Conservation (phyloP, 441 rosid genomes). For the Adansonia madagascariensis region DNA sequence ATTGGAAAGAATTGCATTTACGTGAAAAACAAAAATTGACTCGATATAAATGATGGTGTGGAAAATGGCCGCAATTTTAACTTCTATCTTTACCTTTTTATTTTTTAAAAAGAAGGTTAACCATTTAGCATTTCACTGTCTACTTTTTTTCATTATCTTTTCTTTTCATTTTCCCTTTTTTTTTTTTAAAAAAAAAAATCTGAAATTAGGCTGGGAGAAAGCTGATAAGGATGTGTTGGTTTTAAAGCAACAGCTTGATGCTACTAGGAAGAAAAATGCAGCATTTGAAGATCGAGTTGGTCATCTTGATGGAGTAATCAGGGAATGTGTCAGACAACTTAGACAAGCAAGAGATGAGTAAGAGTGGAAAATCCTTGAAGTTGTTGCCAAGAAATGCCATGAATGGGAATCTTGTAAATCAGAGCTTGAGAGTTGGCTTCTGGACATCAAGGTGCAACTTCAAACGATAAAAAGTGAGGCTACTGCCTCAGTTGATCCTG, state of each 20-base stretch:
- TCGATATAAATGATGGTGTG: too few relatives aligned
- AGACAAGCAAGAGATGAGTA: conserved; percentile 88
- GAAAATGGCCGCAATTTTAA: too few relatives aligned
- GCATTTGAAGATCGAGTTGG: conserved; percentile 72
- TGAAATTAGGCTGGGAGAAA: conserved; percentile 81
- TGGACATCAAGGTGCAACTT: conserved; percentile 51
- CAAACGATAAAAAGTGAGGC: conserved; percentile 42
- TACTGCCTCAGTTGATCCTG: conserved; percentile 39
- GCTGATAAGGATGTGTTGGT: conserved; percentile 71
- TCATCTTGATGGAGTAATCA: conserved; percentile 90
- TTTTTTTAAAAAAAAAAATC: background rate
- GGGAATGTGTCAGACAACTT: conserved; percentile 92
- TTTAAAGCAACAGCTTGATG: conserved; percentile 73
- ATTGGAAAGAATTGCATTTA: too few relatives aligned
- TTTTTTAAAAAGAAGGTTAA: too few relatives aligned
- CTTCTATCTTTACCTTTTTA: too few relatives aligned
- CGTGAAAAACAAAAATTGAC: too few relatives aligned
- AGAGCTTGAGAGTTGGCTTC: conserved; percentile 53
- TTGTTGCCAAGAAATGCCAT: conserved; percentile 46
- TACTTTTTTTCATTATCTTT: background rate
- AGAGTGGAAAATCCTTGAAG: conserved; percentile 63
- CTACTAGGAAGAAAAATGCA: conserved; percentile 48
- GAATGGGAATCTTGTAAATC: conserved; percentile 71
- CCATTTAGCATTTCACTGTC: background rate
- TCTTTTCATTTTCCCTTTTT: background rate